Evolutionary conservation across 2,329 filamentous ascomycete species (phyloP).

Genomic region (Claviceps purpurea): DNA sequence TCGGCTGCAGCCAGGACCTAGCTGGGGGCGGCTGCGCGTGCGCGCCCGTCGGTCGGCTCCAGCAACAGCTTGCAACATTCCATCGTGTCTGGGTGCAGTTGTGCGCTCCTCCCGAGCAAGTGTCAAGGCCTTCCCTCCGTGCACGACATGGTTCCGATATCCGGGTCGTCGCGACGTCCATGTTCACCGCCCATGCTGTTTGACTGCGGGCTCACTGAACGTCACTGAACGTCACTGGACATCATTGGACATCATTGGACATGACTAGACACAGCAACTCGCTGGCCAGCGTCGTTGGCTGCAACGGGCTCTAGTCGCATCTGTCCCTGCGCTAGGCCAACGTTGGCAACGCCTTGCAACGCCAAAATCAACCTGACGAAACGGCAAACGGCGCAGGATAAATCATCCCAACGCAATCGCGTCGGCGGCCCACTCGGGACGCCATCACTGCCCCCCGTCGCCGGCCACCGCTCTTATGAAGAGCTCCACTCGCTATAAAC

Average conservation of each 20-base stretch:
- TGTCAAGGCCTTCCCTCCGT: not conserved
- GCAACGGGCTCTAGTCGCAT: not conserved
- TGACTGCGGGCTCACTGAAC: too few relatives aligned
- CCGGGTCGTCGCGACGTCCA: not conserved
- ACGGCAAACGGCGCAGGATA: too few relatives aligned
- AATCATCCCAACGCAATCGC: not conserved
- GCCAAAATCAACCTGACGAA: not conserved
- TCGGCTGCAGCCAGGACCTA: slow-evolving; percentile 4
- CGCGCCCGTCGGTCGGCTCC: slow-evolving; percentile 3
- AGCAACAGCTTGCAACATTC: slow-evolving; percentile 2
- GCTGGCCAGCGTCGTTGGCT: not conserved
- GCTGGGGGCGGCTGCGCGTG: slow-evolving; percentile 2
- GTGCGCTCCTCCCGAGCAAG: slow-evolving; percentile 1
- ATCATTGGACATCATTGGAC: too few relatives aligned
- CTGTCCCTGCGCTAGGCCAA: not conserved
- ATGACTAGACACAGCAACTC: not conserved
- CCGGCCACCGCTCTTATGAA: slow-evolving; percentile 7
- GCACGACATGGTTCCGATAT: too few relatives aligned
- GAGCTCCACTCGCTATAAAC: slow-evolving; percentile 8
- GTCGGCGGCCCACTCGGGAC: slow-evolving; percentile 7
- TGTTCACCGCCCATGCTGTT: not conserved
- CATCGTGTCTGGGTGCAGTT: not conserved
- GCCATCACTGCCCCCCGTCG: not conserved
- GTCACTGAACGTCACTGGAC: too few relatives aligned
- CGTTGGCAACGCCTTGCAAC: not conserved